Percentiles rank a stretch among this genome's conserved stretches.
Evolutionary conservation across 2,329 filamentous ascomycete genomes (phyloP).

Genomic region (Ceratocystis albifundus): DNA sequence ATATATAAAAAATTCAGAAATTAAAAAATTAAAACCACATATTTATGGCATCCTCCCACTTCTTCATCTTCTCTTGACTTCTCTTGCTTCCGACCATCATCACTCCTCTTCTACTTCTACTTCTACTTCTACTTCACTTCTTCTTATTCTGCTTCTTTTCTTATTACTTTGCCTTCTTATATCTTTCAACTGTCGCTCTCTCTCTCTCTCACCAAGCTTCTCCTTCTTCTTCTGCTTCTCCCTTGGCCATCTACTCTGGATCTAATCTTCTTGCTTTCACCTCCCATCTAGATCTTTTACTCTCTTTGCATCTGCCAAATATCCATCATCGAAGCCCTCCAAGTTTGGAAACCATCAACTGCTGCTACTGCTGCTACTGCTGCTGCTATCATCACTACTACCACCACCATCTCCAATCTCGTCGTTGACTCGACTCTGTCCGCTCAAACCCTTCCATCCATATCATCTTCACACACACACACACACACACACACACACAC

Average conservation of each 20-base stretch:
- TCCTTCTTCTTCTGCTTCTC: conserved; percentile 2
- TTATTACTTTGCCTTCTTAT: too few species aligned
- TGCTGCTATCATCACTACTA: too few species aligned
- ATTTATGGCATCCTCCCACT: conserved; percentile 14
- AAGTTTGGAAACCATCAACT: background rate
- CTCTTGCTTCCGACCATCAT: background rate
- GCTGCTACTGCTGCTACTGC: background rate
- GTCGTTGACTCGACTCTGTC: background rate
- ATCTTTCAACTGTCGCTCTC: background rate
- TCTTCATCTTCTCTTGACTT: background rate
- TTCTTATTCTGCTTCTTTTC: conserved; percentile 2
- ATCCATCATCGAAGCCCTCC: background rate
- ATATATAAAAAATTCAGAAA: too few species aligned
- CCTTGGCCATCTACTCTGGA: conserved; percentile 2
- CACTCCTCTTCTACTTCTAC: background rate
- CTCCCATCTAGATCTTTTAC: background rate
- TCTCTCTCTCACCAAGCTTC: background rate
- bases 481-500: too few species aligned
- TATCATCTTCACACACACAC: background rate
- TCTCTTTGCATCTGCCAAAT: background rate
- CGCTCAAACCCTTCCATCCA: background rate
- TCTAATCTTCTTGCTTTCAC: conserved; percentile 7
- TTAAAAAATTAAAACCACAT: conserved; percentile 21
- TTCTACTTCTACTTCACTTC: background rate
- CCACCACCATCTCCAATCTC: conserved; percentile 5